Conservation (phyloP, 257 asterid species). For the Leptodermis oblonga region DNA sequence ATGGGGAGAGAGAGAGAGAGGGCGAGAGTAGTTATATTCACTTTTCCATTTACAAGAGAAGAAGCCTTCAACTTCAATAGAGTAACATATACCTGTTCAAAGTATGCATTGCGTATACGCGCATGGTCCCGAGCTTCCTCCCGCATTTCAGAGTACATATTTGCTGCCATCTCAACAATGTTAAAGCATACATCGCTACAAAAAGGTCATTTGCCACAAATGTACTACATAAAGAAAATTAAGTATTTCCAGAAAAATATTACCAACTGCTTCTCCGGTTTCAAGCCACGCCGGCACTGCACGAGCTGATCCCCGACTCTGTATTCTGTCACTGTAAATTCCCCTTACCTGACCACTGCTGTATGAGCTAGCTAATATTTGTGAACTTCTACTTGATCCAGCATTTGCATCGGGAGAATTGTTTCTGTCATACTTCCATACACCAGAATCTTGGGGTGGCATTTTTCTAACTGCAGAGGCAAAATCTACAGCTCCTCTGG, state of each 20-base stretch:
- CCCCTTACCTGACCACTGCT: constrained; percentile 53
- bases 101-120: constrained; percentile 84
- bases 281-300: constrained; percentile 68
- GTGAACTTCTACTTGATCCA: constrained; percentile 85
- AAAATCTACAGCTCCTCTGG: constrained; percentile 65
- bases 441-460: constrained; percentile 70
- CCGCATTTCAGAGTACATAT: constrained; percentile 88
- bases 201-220: constrained; percentile 18
- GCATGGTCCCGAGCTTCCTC: constrained; percentile 99
- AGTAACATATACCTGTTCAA: constrained; percentile 75
- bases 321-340: constrained; percentile 46
- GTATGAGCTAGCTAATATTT: constrained; percentile 47
- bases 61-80: not conserved
- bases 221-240: constrained; percentile 21
- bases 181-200: constrained; percentile 38
- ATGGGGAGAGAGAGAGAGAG: too few relatives aligned
- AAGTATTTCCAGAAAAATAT: constrained; percentile 30
- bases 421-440: constrained; percentile 68
- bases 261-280: constrained; percentile 85
- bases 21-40: not conserved
- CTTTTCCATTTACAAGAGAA: not conserved
- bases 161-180: constrained; percentile 68
- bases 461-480: constrained; percentile 73
- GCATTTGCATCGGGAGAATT: constrained; percentile 51
- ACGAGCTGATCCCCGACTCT: constrained; percentile 57